These are phyloP conservation scores for Xylariaceae sp. DNA, from an alignment of 2,329 filamentous ascomycete species.

Conservation along the genomic window DNA sequence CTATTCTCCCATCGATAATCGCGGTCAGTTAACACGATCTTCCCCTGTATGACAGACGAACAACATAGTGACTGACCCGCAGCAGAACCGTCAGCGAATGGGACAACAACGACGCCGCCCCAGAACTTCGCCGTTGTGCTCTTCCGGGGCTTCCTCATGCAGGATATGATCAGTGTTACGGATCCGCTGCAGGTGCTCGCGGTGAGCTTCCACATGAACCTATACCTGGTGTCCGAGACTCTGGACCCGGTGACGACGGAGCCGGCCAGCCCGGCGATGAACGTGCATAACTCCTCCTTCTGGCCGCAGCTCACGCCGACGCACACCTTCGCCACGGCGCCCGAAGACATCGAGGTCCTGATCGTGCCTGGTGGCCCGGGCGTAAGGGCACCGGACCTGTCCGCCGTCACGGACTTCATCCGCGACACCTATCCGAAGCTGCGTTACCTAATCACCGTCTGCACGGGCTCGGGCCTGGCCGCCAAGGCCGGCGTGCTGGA, in stretches of 20 bases:
- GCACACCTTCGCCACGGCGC: constrained; percentile 41
- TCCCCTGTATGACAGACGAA: background rate
- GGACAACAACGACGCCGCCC: constrained; percentile 9
- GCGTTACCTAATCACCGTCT: constrained; percentile 61
- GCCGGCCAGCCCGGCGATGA: constrained; percentile 8
- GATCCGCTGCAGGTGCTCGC: constrained; percentile 18
- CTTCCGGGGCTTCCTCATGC: constrained; percentile 16
- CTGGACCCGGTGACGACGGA: constrained; percentile 17
- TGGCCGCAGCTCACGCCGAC: constrained; percentile 31
- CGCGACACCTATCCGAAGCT: constrained; percentile 44
- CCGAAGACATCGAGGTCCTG: constrained; percentile 39
- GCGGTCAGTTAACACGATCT: background rate
- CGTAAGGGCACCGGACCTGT: constrained; percentile 28
- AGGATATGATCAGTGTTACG: constrained; percentile 13
- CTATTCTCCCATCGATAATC: too few relatives aligned
- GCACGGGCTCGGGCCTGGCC: constrained; percentile 59
- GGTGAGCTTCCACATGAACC: constrained; percentile 8
- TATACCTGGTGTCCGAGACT: constrained; percentile 13
- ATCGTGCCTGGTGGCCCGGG: constrained; percentile 45
- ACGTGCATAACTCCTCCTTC: constrained; percentile 12
- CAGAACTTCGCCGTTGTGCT: constrained; percentile 13
- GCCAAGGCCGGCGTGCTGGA: constrained; percentile 60
- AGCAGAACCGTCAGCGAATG: background rate
- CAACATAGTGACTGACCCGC: background rate
- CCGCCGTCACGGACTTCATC: constrained; percentile 46